Conservation (phyloP, 306 rosid species). For the Luffa acutangula region DNA sequence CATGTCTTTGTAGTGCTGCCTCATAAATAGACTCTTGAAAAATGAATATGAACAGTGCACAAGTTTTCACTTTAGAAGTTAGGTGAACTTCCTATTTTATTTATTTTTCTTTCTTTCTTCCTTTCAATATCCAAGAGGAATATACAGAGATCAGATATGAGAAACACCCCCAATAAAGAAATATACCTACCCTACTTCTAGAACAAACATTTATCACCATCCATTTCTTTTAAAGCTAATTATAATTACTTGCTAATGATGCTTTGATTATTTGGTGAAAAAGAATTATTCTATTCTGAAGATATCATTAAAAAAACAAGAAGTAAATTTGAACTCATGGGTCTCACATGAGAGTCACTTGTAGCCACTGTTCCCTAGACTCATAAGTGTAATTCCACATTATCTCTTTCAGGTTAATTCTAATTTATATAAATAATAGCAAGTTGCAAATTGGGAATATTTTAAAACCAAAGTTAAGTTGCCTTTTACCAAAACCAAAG, state of each 20-base stretch:
- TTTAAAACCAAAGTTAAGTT: background rate
- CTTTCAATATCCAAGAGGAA: background rate
- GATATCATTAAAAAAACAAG: background rate
- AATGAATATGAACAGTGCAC: background rate
- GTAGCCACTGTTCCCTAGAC: background rate
- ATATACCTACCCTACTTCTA: background rate
- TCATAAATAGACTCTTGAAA: background rate
- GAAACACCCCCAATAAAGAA: background rate
- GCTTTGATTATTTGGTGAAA: background rate
- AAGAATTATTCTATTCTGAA: background rate
- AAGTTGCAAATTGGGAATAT: background rate
- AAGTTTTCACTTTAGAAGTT: background rate
- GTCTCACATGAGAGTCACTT: slow-evolving; percentile 9
- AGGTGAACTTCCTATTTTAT: background rate
- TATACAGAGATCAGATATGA: background rate
- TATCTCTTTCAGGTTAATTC: background rate
- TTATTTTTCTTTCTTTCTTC: background rate
- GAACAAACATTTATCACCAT: background rate
- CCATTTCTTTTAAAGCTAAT: background rate
- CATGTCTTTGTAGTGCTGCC: background rate
- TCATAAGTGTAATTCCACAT: background rate
- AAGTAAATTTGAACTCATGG: background rate
- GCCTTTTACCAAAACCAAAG: slow-evolving; percentile 6
- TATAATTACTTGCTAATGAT: background rate
- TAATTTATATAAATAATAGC: background rate